phyloP scores from a whole-genome alignment of 2,329 filamentous ascomycete genomes.

The Aschersonia sp. region DNA sequence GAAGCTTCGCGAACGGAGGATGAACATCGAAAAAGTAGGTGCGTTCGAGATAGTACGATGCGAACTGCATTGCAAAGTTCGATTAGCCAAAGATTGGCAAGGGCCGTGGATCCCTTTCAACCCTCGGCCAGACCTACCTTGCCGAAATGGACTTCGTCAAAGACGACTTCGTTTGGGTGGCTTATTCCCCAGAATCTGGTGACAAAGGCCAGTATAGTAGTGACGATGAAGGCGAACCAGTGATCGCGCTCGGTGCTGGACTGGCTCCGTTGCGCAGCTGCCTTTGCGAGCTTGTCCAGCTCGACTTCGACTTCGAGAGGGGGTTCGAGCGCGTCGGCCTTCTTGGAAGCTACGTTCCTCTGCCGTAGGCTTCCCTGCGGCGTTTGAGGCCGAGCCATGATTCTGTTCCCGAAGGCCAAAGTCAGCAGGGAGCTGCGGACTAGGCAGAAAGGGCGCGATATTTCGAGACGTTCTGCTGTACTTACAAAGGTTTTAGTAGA shows the following conservation, averaged over 20 bases:
- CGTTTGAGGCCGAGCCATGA: slow-evolving; percentile 33
- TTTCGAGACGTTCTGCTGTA: too few species aligned
- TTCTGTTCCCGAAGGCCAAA: slow-evolving; percentile 8
- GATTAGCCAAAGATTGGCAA: background rate
- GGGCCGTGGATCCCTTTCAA: too few species aligned
- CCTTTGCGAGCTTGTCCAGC: slow-evolving; percentile 33
- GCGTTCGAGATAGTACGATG: slow-evolving; percentile 76
- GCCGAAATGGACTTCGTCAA: slow-evolving; percentile 98
- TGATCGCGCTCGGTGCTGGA: slow-evolving; percentile 64
- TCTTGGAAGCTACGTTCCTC: slow-evolving; percentile 38
- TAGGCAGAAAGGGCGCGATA: too few species aligned
- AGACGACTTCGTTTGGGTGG: slow-evolving; percentile 92
- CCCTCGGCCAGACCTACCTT: slow-evolving; percentile 51
- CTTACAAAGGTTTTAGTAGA: too few species aligned
- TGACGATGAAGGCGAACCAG: slow-evolving; percentile 58
- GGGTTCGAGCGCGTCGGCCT: slow-evolving; percentile 23
- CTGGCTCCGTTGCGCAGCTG: slow-evolving; percentile 17
- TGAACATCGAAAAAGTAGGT: slow-evolving; percentile 99
- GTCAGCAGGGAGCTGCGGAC: background rate
- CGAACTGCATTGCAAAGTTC: slow-evolving; percentile 33
- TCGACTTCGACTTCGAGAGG: slow-evolving; percentile 31
- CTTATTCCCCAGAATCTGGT: slow-evolving; percentile 94
- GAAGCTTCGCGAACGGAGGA: slow-evolving; percentile 92
- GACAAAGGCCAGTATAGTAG: slow-evolving; percentile 73
- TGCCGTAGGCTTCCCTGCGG: slow-evolving; percentile 46